Percentiles rank a stretch among this genome's conserved stretches.
Conservation (phyloP, 2,329 filamentous ascomycete genomes). For the Coniochaeta ligniaria region DNA sequence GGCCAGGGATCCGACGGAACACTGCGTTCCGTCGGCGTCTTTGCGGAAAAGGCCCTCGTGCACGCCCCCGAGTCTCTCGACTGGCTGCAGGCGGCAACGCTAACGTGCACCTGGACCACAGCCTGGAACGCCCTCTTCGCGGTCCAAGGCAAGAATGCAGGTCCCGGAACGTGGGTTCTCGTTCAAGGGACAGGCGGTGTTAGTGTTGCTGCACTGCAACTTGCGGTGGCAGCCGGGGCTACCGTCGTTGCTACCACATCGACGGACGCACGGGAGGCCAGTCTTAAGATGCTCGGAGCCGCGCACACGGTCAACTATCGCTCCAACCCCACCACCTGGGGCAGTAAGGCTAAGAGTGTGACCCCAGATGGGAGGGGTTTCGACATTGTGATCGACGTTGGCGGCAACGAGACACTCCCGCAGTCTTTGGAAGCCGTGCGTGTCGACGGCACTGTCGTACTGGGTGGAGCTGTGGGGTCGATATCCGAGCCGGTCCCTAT, state of each 20-base stretch:
- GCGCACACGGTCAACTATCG: constrained; percentile 55
- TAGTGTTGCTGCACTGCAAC: constrained; percentile 25
- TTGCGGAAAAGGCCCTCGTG: constrained; percentile 49
- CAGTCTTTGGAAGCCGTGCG: constrained; percentile 45
- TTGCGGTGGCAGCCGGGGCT: constrained; percentile 40
- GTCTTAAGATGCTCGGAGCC: constrained; percentile 48
- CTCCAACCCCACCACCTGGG: constrained; percentile 45
- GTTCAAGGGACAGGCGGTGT: constrained; percentile 32
- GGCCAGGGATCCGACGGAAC: constrained; percentile 51
- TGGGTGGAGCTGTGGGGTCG: constrained; percentile 21
- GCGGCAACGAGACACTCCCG: constrained; percentile 53
- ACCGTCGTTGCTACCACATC: constrained; percentile 53
- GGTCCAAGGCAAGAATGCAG: constrained; percentile 31
- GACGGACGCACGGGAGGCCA: constrained; percentile 42
- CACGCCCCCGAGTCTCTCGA: constrained; percentile 35
- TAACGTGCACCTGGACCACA: constrained; percentile 41
- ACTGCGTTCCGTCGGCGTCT: constrained; percentile 50
- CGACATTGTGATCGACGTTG: constrained; percentile 57
- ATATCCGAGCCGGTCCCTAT: constrained; percentile 20
- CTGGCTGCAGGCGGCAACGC: constrained; percentile 28
- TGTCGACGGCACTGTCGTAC: constrained; percentile 22
- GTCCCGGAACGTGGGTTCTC: constrained; percentile 22
- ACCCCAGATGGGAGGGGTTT: constrained; percentile 42
- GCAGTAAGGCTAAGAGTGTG: constrained; percentile 43
- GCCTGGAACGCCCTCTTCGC: constrained; percentile 45